phyloP scores from a whole-genome alignment of 2,329 filamentous ascomycete species.

The Penicillium sp. region DNA sequence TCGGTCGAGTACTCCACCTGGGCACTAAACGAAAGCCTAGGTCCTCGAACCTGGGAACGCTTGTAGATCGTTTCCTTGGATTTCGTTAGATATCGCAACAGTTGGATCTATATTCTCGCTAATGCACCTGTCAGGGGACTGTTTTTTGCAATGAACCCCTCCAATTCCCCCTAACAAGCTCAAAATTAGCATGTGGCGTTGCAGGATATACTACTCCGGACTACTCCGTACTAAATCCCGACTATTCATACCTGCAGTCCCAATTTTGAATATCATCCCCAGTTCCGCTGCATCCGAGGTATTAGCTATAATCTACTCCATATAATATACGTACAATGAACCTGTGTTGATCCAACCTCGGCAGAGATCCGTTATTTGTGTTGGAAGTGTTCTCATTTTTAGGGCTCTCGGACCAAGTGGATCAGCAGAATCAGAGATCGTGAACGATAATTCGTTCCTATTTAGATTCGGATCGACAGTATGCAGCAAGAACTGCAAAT shows the following conservation, averaged over 20 bases:
- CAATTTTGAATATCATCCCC: not conserved
- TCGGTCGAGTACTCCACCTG: not conserved
- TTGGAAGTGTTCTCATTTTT: slow-evolving; percentile 5
- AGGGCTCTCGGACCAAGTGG: slow-evolving; percentile 6
- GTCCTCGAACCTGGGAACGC: not conserved
- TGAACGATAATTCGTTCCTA: not conserved
- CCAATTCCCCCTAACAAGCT: not conserved
- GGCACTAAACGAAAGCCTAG: not conserved
- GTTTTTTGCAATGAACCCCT: not conserved
- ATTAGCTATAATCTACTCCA: not conserved
- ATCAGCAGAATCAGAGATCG: slow-evolving; percentile 1
- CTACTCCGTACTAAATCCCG: not conserved
- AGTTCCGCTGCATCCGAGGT: not conserved
- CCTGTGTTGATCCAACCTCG: not conserved
- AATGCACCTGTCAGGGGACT: slow-evolving; percentile 7
- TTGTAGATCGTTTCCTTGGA: not conserved
- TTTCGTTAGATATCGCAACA: not conserved
- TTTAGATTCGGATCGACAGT: slow-evolving; percentile 9
- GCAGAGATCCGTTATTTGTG: not conserved
- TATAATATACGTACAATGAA: not conserved
- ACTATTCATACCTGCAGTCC: not conserved
- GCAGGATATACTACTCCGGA: not conserved
- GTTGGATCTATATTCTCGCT: slow-evolving; percentile 5
- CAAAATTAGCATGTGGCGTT: not conserved
- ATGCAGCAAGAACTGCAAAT: not conserved